Conservation (phyloP, 768 basidiomycete species). For the Rhodotorula kratochvilovae region DNA sequence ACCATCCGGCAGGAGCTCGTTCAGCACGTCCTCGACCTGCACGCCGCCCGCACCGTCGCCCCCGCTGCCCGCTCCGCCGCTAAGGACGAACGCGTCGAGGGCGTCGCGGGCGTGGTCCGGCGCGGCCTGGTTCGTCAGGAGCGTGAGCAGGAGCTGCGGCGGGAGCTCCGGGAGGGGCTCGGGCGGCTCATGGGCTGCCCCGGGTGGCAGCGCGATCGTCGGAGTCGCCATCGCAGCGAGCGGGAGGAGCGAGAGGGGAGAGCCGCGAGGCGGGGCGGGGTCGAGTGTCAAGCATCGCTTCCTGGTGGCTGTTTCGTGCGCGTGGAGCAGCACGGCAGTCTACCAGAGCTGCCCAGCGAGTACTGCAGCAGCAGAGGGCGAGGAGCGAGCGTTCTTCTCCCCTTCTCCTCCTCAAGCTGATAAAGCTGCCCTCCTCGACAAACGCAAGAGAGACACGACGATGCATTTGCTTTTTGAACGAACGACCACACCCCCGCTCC, state of each 20-base stretch:
- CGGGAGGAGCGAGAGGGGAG: background rate
- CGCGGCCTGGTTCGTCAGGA: slow-evolving; percentile 1
- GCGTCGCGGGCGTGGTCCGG: slow-evolving; percentile 16
- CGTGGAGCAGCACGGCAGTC: too few relatives aligned
- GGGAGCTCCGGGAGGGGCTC: slow-evolving; percentile 28
- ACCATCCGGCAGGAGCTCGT: slow-evolving; percentile 38
- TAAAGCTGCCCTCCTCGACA: background rate
- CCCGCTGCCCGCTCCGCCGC: background rate
- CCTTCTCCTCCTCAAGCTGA: background rate
- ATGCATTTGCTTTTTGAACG: background rate
- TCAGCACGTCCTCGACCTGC: slow-evolving; percentile 35
- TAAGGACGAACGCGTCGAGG: slow-evolving; percentile 35
- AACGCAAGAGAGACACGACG: background rate
- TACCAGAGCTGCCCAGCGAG: too few relatives aligned
- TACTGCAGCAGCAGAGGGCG: too few relatives aligned
- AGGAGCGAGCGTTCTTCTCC: too few relatives aligned
- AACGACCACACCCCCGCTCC: background rate
- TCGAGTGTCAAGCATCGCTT: too few relatives aligned
- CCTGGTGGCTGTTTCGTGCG: too few relatives aligned
- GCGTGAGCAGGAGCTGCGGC: slow-evolving; percentile 27
- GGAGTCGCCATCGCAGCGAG: slow-evolving; percentile 13
- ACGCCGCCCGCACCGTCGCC: background rate
- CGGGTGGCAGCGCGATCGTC: slow-evolving; percentile 7
- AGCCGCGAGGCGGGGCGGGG: too few relatives aligned
- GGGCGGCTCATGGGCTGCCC: background rate